Base-by-base conservation (phyloP, 345 rosid genomes). In the Eucalyptus pauciflora region DNA sequence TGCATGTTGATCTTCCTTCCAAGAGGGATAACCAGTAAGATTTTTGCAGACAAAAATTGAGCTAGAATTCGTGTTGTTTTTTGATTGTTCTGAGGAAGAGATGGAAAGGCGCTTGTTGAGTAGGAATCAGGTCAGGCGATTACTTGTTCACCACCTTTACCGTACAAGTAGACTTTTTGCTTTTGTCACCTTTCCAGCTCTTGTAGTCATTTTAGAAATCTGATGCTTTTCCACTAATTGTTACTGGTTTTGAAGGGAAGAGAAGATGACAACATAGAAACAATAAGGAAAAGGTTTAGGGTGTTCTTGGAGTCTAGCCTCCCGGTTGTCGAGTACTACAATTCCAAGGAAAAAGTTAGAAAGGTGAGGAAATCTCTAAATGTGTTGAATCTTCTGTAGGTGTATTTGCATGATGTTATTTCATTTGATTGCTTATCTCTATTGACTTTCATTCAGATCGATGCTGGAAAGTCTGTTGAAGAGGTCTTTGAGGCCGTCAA, bases 261-360 rank as follows among this genome's bases (percentile, higher is more conserved):
- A 92, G 94, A 89, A 62, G 99, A 96, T 89, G 99, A 95, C 92
- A 94, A 93, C 87, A 88, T 93, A 85, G 97, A 95, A 88, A 95
- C 95, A 5, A 89, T 95, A 86, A 92, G 93, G 93, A 97, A 95
- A 92, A 87, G 98, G 45, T 94, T 94, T 56, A 94, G 91, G 90
- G 97, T 94, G 87, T 95, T 91, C 89, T 79, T 93, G 48, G 96
- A 94, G 54, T 95, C 98, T 86, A 94, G 94, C 18, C 91, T 95
- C 64, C 97, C 95, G 41, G 92, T 95, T 71, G 90, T 94, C 46
- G 88, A 92, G 88, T 92, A 94, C 91, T 94, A 93, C 27, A 87
- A 89, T 62, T 88, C 94, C 87, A 91, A 93, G 94, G 94, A 95
- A 89, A 92, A 95, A 96, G 95, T 95, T 89, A 92, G 89, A 85